Conservation (phyloP, 768 basidiomycete species). For the Lactarius sanguifluus region DNA sequence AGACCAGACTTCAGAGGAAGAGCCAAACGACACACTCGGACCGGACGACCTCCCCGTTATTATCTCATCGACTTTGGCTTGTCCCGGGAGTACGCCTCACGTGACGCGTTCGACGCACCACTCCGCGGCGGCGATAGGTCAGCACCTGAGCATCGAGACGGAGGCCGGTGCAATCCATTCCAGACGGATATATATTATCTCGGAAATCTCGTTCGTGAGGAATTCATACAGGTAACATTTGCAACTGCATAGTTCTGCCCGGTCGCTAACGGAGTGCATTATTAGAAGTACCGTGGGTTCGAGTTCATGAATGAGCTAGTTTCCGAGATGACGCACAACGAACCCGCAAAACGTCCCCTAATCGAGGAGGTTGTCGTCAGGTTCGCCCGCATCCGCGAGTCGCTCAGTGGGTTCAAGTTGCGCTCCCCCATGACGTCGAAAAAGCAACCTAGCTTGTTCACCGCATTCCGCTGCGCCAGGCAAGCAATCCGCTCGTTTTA, state of each 20-base stretch:
- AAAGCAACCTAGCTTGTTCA: constrained; percentile 9
- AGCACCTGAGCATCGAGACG: constrained; percentile 32
- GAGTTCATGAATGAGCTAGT: constrained; percentile 27
- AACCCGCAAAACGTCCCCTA: constrained; percentile 39
- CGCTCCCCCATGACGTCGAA: constrained; percentile 27
- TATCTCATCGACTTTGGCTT: constrained; percentile 37
- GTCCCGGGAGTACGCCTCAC: constrained; percentile 30
- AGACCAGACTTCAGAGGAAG: constrained; percentile 15
- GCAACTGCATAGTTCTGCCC: not conserved
- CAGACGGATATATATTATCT: constrained; percentile 33
- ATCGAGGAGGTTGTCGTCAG: constrained; percentile 40
- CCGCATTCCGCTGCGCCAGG: not conserved
- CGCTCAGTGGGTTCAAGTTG: constrained; percentile 36
- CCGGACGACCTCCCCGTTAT: constrained; percentile 33
- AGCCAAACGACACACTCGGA: constrained; percentile 31
- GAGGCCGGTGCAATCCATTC: constrained; percentile 30
- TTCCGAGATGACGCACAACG: constrained; percentile 39
- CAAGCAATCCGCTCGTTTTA: constrained; percentile 11
- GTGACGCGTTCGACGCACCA: constrained; percentile 25
- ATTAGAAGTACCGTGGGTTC: constrained; percentile 22
- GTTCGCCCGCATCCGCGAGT: constrained; percentile 34
- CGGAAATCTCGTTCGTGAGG: constrained; percentile 30
- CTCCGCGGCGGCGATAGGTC: constrained; percentile 32
- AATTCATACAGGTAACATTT: constrained; percentile 28
- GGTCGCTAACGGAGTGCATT: not conserved